These are phyloP conservation scores for Cudoniella acicularis DNA, from an alignment of 495 filamentous ascomycete species.

Conservation along the genomic window DNA sequence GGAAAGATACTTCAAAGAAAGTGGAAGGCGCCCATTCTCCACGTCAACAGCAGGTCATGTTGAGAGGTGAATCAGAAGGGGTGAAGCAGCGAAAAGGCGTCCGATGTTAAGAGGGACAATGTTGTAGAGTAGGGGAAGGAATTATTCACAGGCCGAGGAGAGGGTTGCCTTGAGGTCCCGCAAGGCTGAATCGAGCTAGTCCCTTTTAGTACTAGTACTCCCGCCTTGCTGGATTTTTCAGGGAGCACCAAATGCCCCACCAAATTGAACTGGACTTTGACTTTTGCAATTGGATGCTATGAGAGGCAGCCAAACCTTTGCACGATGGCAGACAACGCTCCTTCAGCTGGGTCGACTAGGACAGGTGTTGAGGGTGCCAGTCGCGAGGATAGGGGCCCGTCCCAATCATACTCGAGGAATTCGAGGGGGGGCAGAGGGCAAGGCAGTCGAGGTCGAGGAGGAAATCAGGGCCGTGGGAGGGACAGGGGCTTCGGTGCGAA, in stretches of 20 bases:
- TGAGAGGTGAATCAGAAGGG: constrained; percentile 14
- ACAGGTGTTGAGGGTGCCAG: neutral
- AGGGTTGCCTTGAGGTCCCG: neutral
- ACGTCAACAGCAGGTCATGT: constrained; percentile 13
- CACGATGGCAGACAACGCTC: constrained; percentile 22
- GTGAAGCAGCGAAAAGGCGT: neutral
- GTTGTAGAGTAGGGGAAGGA: neutral
- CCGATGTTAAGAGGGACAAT: neutral
- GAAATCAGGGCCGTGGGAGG: constrained; percentile 21
- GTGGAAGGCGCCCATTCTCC: constrained; percentile 21
- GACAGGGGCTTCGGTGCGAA: constrained; percentile 23
- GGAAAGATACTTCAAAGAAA: constrained; percentile 6
- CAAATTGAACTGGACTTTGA: neutral
- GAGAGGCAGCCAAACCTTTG: constrained; percentile 9
- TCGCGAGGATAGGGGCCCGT: neutral
- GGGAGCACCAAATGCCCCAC: neutral
- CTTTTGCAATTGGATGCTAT: constrained; percentile 14
- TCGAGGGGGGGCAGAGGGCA: constrained; percentile 5
- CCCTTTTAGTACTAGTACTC: neutral
- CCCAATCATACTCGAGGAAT: constrained; percentile 3
- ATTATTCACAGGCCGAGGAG: neutral
- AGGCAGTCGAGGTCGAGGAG: constrained; percentile 35
- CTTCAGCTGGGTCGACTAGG: neutral
- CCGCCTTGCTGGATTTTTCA: neutral
- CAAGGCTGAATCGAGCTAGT: neutral